A percentile compares a stretch with the other conserved stretches of the same genome.
phyloP scores from a whole-genome alignment of 2,329 filamentous ascomycete species.

The Monilinia polystroma region DNA sequence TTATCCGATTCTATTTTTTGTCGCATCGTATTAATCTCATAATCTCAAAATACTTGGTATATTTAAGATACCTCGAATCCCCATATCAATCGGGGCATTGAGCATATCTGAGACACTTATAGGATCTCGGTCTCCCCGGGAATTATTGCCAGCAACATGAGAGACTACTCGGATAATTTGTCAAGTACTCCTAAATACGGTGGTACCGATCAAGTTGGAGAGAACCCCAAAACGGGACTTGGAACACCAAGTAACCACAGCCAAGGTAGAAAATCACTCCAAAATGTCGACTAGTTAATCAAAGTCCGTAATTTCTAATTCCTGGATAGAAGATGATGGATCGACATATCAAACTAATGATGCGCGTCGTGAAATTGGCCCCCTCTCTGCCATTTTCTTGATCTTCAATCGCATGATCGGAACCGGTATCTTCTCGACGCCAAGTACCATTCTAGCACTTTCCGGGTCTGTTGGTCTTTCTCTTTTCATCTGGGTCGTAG shows the following conservation, averaged over 20 bases:
- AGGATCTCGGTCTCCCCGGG: not conserved
- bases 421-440: conserved; percentile 66
- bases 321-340: conserved; percentile 9
- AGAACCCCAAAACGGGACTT: conserved; percentile 3
- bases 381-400: conserved; percentile 55
- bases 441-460: conserved; percentile 55
- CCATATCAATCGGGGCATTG: not conserved
- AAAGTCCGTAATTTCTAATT: not conserved
- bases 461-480: conserved; percentile 62
- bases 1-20: not conserved
- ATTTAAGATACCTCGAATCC: not conserved
- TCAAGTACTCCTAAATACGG: conserved; percentile 10
- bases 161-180: not conserved
- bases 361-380: conserved; percentile 52
- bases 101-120: not conserved
- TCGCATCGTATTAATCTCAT: not conserved
- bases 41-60: not conserved
- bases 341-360: conserved; percentile 23
- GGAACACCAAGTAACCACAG: conserved; percentile 7
- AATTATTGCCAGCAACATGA: not conserved
- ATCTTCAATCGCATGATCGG: conserved; percentile 67
- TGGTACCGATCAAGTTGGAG: not conserved
- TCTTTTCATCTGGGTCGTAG: conserved; percentile 62
- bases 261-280: conserved; percentile 13
- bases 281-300: not conserved